Percentiles rank a stretch among this genome's conserved stretches.
Evolutionary conservation across 2,329 filamentous ascomycete genomes (phyloP).

Genomic region (Pestalotiopsis sp.): DNA sequence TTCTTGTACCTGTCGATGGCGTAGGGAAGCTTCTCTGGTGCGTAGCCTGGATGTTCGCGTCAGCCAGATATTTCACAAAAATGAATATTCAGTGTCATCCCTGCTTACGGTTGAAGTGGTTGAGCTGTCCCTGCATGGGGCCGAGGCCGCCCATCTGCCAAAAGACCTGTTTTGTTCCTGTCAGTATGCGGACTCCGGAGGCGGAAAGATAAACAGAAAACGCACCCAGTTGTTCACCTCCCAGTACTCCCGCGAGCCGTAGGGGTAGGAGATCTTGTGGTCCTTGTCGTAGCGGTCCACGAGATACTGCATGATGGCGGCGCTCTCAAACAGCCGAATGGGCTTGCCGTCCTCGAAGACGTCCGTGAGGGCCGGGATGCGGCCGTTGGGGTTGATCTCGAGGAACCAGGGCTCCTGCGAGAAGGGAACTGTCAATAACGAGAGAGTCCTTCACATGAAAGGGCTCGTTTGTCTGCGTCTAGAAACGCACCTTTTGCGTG

Average conservation of each 20-base stretch:
- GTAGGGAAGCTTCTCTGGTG: conserved; percentile 16
- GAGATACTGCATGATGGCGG: conserved; percentile 83
- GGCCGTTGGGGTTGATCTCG: conserved; percentile 89
- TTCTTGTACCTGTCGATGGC: conserved; percentile 5
- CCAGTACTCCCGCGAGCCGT: conserved; percentile 73
- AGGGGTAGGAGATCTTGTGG: conserved; percentile 80
- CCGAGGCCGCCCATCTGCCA: conserved; percentile 82
- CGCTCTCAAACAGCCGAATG: conserved; percentile 82
- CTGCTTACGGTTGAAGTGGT: conserved; percentile 74
- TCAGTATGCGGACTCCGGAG: not conserved
- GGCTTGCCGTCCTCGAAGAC: conserved; percentile 72
- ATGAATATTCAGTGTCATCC: not conserved
- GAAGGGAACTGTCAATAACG: not conserved
- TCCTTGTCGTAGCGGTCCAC: conserved; percentile 80
- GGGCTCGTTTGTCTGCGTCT: not conserved
- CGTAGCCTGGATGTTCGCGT: conserved; percentile 9
- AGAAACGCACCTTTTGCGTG: conserved; percentile 64
- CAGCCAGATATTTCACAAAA: not conserved
- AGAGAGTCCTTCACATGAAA: not conserved
- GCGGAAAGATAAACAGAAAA: no score
- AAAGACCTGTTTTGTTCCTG: conserved; percentile 48
- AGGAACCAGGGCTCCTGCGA: conserved; percentile 75
- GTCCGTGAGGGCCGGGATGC: conserved; percentile 87
- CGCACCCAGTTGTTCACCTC: conserved; percentile 78
- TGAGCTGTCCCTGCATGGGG: conserved; percentile 82